Evolutionary conservation across 257 asterid genomes (phyloP), one percentile per base, ranked within the genome.

Genomic region (Solanum pinnatisectum): DNA sequence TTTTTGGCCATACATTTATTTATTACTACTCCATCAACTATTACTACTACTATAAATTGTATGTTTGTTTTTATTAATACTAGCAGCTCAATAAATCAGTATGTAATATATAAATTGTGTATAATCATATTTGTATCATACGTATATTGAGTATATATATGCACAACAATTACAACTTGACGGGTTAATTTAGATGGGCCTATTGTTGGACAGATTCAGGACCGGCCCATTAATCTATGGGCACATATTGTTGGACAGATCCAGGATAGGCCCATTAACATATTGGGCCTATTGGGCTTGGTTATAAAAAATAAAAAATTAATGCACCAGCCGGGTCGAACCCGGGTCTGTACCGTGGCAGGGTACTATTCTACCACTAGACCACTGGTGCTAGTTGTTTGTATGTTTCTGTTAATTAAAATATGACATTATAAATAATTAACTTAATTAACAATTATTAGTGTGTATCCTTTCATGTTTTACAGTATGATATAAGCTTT

Each of bases 291-390:
- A 35, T 73, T 73, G 49, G 82, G 82, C 32, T 74, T 74, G 30
- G 13, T 9, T 22, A 3, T 60, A 22, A 60, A 60, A 6, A 10
- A 0, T 0, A 3, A 1, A 7, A 2, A 7, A 1, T 0, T 2
- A 0, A 5, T 95, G 98, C 98, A 94, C 93, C 95, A 95, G 96
- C 97, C 93, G 95, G 97, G 95, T 93, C 94, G 96, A 94, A 94
- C 98, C 96, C 94, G 95, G 95, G 95, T 94, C 95, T 95, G 95
- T 92, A 95, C 95, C 94, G 95, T 94, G 96, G 96, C 95, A 94
- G 98, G 94, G 95, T 94, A 95, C 94, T 95, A 94, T 92, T 94
- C 95, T 94, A 95, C 98, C 98, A 95, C 96, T 93, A 93, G 97
- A 94, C 98, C 98, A 94, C 95, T 95, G 94, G 95, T 94, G 97